Percentiles rank a stretch among this genome's conserved stretches.
phyloP scores from a whole-genome alignment of 768 basidiomycete genomes.

The Termitomyces sp. region DNA sequence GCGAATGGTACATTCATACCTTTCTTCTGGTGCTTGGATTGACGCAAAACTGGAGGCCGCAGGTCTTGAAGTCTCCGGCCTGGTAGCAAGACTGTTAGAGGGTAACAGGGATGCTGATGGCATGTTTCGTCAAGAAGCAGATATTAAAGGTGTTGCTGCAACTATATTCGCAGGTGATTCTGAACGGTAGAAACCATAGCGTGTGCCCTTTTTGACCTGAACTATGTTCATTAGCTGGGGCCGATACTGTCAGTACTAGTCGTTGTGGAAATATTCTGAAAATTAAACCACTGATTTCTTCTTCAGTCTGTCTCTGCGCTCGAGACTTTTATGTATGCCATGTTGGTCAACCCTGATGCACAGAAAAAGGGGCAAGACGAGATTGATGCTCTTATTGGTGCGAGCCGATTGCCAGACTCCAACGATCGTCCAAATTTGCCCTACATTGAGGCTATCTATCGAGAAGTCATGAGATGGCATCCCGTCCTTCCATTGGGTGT shows the following conservation, averaged over 20 bases:
- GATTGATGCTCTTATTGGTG: no score
- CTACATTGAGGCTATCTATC: no score
- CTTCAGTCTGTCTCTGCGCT: no score
- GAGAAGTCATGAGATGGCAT: no score
- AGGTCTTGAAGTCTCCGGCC: background rate
- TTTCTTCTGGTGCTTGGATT: background rate
- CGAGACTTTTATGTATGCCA: no score
- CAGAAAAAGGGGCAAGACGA: no score
- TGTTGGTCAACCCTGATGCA: no score
- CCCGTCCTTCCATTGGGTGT: no score
- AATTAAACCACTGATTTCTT: no score
- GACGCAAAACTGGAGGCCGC: background rate
- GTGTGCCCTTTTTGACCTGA: background rate
- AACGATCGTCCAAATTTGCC: no score
- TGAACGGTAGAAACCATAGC: background rate
- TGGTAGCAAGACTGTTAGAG: slow-evolving; percentile 7
- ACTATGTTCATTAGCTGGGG: slow-evolving; percentile 2
- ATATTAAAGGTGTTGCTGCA: slow-evolving; percentile 9
- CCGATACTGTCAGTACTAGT: slow-evolving; percentile 13
- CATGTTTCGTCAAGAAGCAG: slow-evolving; percentile 2
- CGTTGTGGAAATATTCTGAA: no score
- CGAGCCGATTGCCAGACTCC: no score
- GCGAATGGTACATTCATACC: slow-evolving; percentile 7
- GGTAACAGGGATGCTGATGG: background rate
- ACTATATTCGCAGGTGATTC: slow-evolving; percentile 10